A percentile compares a stretch with the other conserved stretches of the same genome.
Evolutionary conservation across 225 moss, liverwort and hornwort genomes (phyloP).

Genomic region (Lunularia cruciata): DNA sequence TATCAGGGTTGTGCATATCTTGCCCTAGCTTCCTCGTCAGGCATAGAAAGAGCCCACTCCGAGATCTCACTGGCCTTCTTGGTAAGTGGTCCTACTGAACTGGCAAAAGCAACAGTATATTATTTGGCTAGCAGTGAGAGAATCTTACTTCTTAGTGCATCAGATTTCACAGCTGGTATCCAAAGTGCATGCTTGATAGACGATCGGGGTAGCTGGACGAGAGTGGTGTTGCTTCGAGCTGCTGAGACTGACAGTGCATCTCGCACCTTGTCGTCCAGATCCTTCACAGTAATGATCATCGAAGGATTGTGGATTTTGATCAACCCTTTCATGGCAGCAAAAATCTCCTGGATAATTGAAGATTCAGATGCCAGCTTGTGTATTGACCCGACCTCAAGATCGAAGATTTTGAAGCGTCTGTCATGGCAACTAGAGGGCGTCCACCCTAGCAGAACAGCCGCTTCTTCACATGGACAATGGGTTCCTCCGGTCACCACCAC

Average conservation of each 20-base stretch:
- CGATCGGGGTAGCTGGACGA: conserved; percentile 69
- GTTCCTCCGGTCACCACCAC: conserved; percentile 71
- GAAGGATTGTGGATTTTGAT: conserved; percentile 75
- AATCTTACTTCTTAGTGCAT: conserved; percentile 71
- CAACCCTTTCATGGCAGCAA: conserved; percentile 76
- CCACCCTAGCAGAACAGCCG: conserved; percentile 74
- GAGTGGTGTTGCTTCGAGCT: conserved; percentile 40
- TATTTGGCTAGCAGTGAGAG: too few relatives aligned
- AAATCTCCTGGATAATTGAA: conserved; percentile 72
- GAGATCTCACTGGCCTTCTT: too few relatives aligned
- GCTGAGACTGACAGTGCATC: conserved; percentile 62
- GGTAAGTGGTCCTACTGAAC: too few relatives aligned
- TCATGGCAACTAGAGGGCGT: conserved; percentile 62
- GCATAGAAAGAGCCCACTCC: too few relatives aligned
- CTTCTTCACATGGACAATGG: conserved; percentile 75
- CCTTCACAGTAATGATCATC: conserved; percentile 65
- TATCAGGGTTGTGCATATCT: too few relatives aligned
- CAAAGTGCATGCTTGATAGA: conserved; percentile 74
- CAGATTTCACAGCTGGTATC: conserved; percentile 73
- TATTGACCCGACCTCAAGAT: conserved; percentile 68
- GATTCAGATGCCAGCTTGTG: conserved; percentile 35
- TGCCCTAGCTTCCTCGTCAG: too few relatives aligned
- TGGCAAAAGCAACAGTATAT: too few relatives aligned
- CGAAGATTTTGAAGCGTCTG: conserved; percentile 91
- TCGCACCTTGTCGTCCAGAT: conserved; percentile 49